Conservation (phyloP, 176 grass and related monocot genomes). For the Alloteropsis semialata region DNA sequence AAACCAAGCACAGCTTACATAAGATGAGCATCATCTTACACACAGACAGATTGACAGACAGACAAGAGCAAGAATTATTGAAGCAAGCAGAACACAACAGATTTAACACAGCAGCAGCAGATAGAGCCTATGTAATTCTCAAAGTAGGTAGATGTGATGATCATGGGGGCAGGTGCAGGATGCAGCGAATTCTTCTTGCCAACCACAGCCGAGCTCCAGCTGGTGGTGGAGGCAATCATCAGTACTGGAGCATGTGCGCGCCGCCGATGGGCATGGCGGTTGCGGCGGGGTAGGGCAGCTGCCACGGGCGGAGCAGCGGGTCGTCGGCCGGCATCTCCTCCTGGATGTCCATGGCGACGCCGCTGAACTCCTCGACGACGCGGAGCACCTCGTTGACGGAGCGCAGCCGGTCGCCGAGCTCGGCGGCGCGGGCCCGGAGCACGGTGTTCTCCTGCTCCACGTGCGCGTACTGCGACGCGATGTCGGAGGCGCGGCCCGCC, state of each 20-base stretch:
- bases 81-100: constrained; percentile 1
- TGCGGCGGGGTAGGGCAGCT: constrained; percentile 53
- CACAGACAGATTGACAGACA: not conserved
- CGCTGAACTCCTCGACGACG: constrained; percentile 69
- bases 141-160: constrained; percentile 28
- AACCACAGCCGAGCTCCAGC: not conserved
- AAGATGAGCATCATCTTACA: constrained; percentile 20
- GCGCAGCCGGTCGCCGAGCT: constrained; percentile 67
- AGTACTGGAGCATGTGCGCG: constrained; percentile 60
- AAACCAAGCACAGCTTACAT: constrained; percentile 14
- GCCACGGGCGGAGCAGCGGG: constrained; percentile 73
- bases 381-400: constrained; percentile 80
- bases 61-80: constrained; percentile 14
- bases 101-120: constrained; percentile 42
- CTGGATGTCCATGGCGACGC: constrained; percentile 86
- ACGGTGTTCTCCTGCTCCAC: constrained; percentile 75
- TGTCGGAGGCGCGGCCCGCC: constrained; percentile 36
- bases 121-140: constrained; percentile 15
- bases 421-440: constrained; percentile 50
- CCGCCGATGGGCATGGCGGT: constrained; percentile 59
- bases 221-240: not conserved
- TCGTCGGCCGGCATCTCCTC: constrained; percentile 54
- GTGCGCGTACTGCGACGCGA: constrained; percentile 42
- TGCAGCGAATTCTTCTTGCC: not conserved
- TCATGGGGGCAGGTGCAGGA: not conserved